Conservation (phyloP, 495 filamentous ascomycete genomes). For the Parathielavia appendiculata region DNA sequence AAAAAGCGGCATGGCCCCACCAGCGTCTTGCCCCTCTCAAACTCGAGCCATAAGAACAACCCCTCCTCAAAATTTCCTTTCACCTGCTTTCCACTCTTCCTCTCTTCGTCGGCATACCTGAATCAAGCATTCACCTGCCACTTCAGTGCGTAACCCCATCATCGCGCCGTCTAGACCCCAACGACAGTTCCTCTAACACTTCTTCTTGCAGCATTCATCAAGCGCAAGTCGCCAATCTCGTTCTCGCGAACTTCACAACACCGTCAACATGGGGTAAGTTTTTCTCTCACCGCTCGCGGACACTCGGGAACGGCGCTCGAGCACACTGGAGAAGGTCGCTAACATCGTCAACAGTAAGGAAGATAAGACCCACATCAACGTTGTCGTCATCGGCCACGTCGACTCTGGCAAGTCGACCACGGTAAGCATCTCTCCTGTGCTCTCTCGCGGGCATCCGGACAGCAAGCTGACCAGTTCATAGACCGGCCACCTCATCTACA, state of each 20-base stretch:
- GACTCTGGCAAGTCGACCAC: constrained; percentile 99
- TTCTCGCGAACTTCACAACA: constrained; percentile 17
- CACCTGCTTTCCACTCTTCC: constrained; percentile 25
- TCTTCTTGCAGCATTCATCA: constrained; percentile 13
- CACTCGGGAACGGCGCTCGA: background rate
- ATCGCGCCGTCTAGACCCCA: background rate
- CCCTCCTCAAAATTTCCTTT: constrained; percentile 23
- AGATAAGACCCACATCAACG: constrained; percentile 81
- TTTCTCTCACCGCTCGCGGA: background rate
- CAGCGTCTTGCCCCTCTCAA: constrained; percentile 25
- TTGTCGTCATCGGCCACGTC: constrained; percentile 99
- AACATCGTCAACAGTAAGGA: constrained; percentile 62
- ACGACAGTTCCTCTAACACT: constrained; percentile 17
- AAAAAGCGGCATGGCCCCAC: constrained; percentile 18
- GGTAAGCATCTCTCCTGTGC: constrained; percentile 41
- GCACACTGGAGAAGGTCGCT: constrained; percentile 17
- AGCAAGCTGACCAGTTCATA: constrained; percentile 17
- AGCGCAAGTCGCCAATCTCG: constrained; percentile 24
- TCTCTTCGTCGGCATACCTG: constrained; percentile 37
- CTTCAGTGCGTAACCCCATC: constrained; percentile 23
- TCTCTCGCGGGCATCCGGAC: background rate
- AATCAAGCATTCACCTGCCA: constrained; percentile 37
- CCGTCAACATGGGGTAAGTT: constrained; percentile 35
- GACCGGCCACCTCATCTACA: constrained; percentile 96
- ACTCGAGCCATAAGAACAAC: constrained; percentile 29